These are phyloP conservation scores for Diplodia intermedia DNA, from an alignment of 2,329 filamentous ascomycete genomes.

Conservation along the genomic window DNA sequence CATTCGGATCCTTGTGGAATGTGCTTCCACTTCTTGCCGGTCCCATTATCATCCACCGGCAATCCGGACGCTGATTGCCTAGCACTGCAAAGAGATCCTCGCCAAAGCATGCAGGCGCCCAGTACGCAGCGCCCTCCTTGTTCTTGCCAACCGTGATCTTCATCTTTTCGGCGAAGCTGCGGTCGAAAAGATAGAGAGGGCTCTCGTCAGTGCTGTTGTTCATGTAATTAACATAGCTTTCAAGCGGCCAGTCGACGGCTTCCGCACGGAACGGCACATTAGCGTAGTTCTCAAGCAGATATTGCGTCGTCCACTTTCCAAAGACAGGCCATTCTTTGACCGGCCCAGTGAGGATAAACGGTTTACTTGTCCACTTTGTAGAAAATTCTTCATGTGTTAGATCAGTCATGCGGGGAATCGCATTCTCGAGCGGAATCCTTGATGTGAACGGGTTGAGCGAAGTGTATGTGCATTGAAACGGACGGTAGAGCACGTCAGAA, in stretches of 20 bases:
- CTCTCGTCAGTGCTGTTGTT: slow-evolving; percentile 80
- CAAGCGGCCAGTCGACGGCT: slow-evolving; percentile 88
- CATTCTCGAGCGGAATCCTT: slow-evolving; percentile 75
- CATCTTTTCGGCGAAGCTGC: slow-evolving; percentile 87
- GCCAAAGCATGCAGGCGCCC: slow-evolving; percentile 83
- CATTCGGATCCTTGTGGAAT: slow-evolving; percentile 85
- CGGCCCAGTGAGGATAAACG: slow-evolving; percentile 84
- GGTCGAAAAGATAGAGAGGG: slow-evolving; percentile 91
- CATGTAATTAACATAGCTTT: slow-evolving; percentile 86
- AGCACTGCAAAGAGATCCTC: slow-evolving; percentile 84
- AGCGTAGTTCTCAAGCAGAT: slow-evolving; percentile 68
- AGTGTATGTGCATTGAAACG: slow-evolving; percentile 86
- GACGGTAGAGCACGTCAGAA: slow-evolving; percentile 87
- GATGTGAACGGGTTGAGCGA: slow-evolving; percentile 69
- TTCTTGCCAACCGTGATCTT: slow-evolving; percentile 66
- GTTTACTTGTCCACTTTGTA: slow-evolving; percentile 75
- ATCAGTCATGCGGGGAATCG: slow-evolving; percentile 72
- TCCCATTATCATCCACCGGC: slow-evolving; percentile 91
- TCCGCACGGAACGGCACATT: slow-evolving; percentile 82
- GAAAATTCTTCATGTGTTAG: slow-evolving; percentile 77
- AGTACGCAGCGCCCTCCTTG: slow-evolving; percentile 65
- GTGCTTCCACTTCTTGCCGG: slow-evolving; percentile 87
- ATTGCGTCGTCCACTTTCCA: slow-evolving; percentile 74
- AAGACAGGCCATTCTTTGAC: slow-evolving; percentile 84
- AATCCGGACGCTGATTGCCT: slow-evolving; percentile 78